Evolutionary conservation across 1,139 yeast species (phyloP).

Genomic region (Zygosaccharomyces pseudobailii): DNA sequence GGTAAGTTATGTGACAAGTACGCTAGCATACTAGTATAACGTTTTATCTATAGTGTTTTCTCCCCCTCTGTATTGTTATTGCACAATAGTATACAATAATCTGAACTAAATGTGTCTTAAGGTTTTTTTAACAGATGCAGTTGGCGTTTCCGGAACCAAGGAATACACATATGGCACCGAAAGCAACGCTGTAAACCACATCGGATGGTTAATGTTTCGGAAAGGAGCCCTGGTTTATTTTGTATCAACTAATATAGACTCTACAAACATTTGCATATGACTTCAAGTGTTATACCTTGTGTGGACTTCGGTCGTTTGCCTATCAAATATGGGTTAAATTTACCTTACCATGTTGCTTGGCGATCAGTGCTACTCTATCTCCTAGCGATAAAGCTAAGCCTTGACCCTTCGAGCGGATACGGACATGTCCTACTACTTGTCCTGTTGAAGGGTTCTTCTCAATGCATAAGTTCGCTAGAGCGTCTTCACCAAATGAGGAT

Average conservation of each 20-base stretch:
- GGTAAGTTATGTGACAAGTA: constrained; percentile 29
- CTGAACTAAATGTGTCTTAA: constrained; percentile 8
- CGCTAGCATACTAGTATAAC: constrained; percentile 24
- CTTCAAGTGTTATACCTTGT: too few species aligned
- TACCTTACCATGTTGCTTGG: constrained; percentile 49
- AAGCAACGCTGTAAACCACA: too few species aligned
- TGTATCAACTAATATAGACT: too few species aligned
- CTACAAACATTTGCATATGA: too few species aligned
- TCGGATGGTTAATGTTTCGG: too few species aligned
- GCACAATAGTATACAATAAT: constrained; percentile 16
- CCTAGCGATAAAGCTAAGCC: constrained; percentile 94
- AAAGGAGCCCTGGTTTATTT: too few species aligned
- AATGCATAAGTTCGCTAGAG: constrained; percentile 90
- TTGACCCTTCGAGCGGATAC: constrained; percentile 97
- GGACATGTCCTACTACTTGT: constrained; percentile 86
- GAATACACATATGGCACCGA: too few species aligned
- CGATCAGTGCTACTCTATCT: constrained; percentile 79
- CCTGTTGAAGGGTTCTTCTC: constrained; percentile 68
- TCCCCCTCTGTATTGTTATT: constrained; percentile 16
- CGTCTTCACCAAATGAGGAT: constrained; percentile 96
- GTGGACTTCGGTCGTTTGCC: too few species aligned
- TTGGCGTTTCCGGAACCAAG: too few species aligned
- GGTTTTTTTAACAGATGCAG: constrained; percentile 43
- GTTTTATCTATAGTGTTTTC: constrained; percentile 19
- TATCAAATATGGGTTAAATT: constrained; percentile 37